phyloP scores from a whole-genome alignment of 2,329 filamentous ascomycete genomes.

The Boeremia exigua region DNA sequence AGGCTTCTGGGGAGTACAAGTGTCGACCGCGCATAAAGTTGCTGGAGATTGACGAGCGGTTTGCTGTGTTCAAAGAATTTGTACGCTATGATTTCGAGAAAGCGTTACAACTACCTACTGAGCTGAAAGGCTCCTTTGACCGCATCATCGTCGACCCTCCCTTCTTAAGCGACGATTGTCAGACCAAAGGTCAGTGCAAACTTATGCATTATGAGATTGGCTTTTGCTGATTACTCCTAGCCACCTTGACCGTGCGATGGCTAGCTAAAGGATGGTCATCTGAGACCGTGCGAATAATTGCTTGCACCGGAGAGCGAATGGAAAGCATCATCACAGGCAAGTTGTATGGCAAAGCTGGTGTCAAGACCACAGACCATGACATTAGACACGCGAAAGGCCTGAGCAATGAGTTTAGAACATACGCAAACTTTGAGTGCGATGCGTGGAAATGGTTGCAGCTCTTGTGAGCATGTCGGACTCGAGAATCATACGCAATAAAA shows the following conservation, averaged over 20 bases:
- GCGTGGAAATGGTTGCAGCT: constrained; percentile 46
- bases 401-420: constrained; percentile 82
- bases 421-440: constrained; percentile 75
- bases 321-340: constrained; percentile 63
- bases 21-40: constrained; percentile 65
- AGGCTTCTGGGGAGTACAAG: constrained; percentile 40
- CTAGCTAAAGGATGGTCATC: constrained; percentile 61
- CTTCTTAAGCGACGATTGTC: constrained; percentile 80
- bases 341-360: constrained; percentile 69
- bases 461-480: neutral
- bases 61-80: constrained; percentile 76
- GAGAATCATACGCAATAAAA: neutral
- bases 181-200: constrained; percentile 68
- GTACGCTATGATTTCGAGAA: constrained; percentile 75
- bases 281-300: constrained; percentile 58
- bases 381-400: constrained; percentile 73
- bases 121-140: constrained; percentile 69
- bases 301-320: constrained; percentile 83
- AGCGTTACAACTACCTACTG: constrained; percentile 68
- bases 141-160: constrained; percentile 78
- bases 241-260: constrained; percentile 77
- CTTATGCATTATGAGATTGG: neutral
- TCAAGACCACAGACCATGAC: constrained; percentile 71
- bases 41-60: constrained; percentile 77
- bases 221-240: constrained; percentile 49